These are phyloP conservation scores for Ogataea paradorogensis DNA, from an alignment of 805 yeast genomes.

Conservation along the genomic window DNA sequence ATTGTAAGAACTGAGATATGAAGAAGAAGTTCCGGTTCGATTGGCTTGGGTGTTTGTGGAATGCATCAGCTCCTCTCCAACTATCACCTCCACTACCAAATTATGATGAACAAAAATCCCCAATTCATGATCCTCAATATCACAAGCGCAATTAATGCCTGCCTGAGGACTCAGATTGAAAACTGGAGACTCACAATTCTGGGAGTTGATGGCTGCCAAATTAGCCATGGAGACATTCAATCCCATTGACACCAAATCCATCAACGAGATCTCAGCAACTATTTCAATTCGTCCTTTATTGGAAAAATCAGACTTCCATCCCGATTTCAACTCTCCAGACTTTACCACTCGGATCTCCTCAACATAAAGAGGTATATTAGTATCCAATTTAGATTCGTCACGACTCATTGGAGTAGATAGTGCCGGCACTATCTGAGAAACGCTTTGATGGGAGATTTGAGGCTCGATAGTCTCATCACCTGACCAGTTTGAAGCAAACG, in stretches of 20 bases:
- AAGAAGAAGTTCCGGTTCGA: slow-evolving; percentile 12
- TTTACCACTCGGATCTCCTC: slow-evolving; percentile 75
- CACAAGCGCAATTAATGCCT: slow-evolving; percentile 64
- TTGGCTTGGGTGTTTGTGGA: slow-evolving; percentile 20
- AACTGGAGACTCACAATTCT: slow-evolving; percentile 32
- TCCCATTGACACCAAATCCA: slow-evolving; percentile 54
- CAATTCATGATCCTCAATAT: slow-evolving; percentile 73
- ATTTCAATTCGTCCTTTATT: slow-evolving; percentile 78
- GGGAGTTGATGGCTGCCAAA: slow-evolving; percentile 31
- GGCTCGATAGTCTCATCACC: slow-evolving; percentile 15
- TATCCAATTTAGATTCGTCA: slow-evolving; percentile 6
- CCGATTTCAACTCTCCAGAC: slow-evolving; percentile 78
- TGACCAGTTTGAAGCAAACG: slow-evolving; percentile 23
- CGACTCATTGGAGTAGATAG: slow-evolving; percentile 1
- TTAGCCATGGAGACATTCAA: slow-evolving; percentile 29
- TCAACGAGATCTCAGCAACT: slow-evolving; percentile 65
- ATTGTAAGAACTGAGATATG: slow-evolving; percentile 12
- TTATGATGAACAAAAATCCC: slow-evolving; percentile 78
- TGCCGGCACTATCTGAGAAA: slow-evolving; percentile 3
- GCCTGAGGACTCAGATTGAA: slow-evolving; percentile 26
- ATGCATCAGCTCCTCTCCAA: slow-evolving; percentile 81
- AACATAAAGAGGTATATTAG: slow-evolving; percentile 39
- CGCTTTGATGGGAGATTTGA: slow-evolving; percentile 11
- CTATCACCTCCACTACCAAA: slow-evolving; percentile 82
- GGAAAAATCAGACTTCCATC: slow-evolving; percentile 93